Evolutionary conservation across 148 eudicot species (phyloP), one percentile per base, ranked within the genome.

Genomic region (Dianthus caryophyllus): DNA sequence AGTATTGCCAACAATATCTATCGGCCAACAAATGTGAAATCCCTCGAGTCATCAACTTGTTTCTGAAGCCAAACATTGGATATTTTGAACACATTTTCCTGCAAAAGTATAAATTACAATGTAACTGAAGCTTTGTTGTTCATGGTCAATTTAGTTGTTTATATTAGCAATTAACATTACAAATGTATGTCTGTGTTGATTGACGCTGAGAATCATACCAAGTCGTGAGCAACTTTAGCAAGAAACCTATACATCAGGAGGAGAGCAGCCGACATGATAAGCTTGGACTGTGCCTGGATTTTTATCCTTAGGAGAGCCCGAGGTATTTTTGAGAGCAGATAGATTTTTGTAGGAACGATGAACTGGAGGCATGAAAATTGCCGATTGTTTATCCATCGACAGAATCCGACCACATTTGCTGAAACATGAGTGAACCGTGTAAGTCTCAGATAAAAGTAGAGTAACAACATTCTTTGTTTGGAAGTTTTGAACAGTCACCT

Each of bases 321-420:
- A 71, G 24, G 76, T 12, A 54, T n/a, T 39, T 70, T 76, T 84
- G 39, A 74, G 51, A 62, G 74, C 70, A 65, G 72, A 64, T 65
- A 87, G 80, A 56, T 78, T 71, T 22, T 75, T 75, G 69, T 84
- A 93, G 63, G 94, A 82, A 41, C 94, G 91, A 54, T 79, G 79
- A 67, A 89, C 87, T 14, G 98, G 95, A 70, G 98, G 98, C 73
- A 93, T 73, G 43, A 89, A 33, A 46, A 83, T 30, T 52, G 80
- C 83, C 38, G 82, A 81, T 66, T 93, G 89, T 79, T 76, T 87
- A 80, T 89, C 96, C 88, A 89, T 87, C 61, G 88, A 73, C 39
- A 89, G 71, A 55, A 87, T 70, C 27, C 86, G 83, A 17, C 84
- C 81, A 80, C 98, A 93, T 77, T 89, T 93, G 75, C 98, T 89